Conservation (phyloP, 2,329 filamentous ascomycete species). For the Grosmannia huntii region DNA sequence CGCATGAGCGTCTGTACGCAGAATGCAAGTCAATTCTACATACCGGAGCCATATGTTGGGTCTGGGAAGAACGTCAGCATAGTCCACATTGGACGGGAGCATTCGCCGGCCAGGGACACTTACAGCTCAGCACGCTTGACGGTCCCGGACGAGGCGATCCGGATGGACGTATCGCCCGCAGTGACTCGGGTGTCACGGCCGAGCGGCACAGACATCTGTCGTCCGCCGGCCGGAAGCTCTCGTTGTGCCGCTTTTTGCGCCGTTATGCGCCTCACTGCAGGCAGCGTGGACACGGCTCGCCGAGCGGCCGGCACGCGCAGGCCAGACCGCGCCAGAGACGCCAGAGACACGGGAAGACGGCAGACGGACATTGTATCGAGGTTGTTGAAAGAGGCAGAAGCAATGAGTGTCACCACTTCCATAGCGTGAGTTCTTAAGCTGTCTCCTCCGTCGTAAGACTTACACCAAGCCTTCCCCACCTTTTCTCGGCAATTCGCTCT, state of each 20-base stretch:
- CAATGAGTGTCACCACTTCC: not conserved
- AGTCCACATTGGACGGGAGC: not conserved
- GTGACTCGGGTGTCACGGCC: constrained; percentile 6
- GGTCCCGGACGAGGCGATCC: constrained; percentile 14
- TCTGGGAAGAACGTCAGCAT: not conserved
- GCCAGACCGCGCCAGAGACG: not conserved
- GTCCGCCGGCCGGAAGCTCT: not conserved
- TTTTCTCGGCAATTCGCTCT: not conserved
- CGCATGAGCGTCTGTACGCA: no score
- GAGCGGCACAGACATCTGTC: not conserved
- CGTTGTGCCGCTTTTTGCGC: not conserved
- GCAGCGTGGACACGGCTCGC: not conserved
- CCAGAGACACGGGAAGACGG: not conserved
- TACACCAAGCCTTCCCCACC: not conserved
- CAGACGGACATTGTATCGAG: not conserved
- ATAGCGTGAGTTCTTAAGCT: not conserved
- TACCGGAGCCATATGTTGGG: constrained; percentile 14
- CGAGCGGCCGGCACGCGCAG: not conserved
- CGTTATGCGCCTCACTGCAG: not conserved
- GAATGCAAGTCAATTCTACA: not conserved
- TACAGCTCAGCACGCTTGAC: constrained; percentile 6
- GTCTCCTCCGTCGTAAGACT: not conserved
- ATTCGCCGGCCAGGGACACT: not conserved
- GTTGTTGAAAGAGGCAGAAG: no score
- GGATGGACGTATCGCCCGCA: constrained; percentile 1